These are phyloP conservation scores for Fusarium odoratissimum DNA, from an alignment of 2,329 filamentous ascomycete genomes.

Conservation along the genomic window DNA sequence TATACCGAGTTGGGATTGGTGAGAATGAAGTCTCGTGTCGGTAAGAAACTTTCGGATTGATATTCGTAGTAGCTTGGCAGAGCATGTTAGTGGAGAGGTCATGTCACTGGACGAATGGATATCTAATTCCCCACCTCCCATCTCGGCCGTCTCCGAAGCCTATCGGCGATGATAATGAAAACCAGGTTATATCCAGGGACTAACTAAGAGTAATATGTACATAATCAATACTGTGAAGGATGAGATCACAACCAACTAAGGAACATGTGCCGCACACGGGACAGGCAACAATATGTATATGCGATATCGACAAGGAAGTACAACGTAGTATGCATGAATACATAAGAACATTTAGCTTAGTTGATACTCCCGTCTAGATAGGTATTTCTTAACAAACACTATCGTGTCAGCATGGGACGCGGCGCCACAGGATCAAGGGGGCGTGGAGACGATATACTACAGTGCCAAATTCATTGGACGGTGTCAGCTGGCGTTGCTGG, in stretches of 20 bases:
- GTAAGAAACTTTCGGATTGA: constrained; percentile 19
- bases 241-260: neutral
- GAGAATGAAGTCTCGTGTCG: constrained; percentile 20
- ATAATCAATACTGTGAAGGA: neutral
- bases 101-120: constrained; percentile 14
- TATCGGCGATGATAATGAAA: constrained; percentile 10
- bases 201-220: neutral
- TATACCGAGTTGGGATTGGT: constrained; percentile 10
- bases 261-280: constrained; percentile 19
- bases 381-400: constrained; percentile 21
- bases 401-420: constrained; percentile 25
- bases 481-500: constrained; percentile 5
- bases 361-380: neutral
- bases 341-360: constrained; percentile 1
- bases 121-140: constrained; percentile 7
- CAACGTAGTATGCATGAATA: constrained; percentile 16
- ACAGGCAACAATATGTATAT: constrained; percentile 13
- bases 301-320: constrained; percentile 23
- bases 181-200: constrained; percentile 9
- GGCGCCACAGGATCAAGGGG: constrained; percentile 25
- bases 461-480: neutral
- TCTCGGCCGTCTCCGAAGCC: constrained; percentile 27
- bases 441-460: constrained; percentile 13
- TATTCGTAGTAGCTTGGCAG: constrained; percentile 25
- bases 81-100: constrained; percentile 3